Evolutionary conservation across 306 rosid genomes (phyloP).

Genomic region (Quercus mongolica): DNA sequence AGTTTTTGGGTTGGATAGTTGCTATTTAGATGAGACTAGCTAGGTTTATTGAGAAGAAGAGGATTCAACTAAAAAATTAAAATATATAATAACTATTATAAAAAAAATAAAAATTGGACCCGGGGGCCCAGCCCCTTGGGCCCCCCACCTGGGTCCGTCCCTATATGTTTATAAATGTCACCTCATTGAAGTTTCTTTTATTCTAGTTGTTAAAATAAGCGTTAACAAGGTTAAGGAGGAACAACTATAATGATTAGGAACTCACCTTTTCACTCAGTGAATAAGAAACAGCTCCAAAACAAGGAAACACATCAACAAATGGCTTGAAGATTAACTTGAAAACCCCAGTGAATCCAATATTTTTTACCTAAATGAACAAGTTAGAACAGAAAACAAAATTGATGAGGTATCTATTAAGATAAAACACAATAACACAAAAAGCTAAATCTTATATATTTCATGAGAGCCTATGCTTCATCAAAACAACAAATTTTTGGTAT

Average conservation of each 20-base stretch:
- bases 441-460: not conserved
- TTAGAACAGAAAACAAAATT: conserved; percentile 31
- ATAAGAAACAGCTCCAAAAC: conserved; percentile 81
- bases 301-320: conserved; percentile 76
- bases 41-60: too few relatives aligned
- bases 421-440: not conserved
- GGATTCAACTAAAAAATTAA: too few relatives aligned
- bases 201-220: conserved; percentile 7
- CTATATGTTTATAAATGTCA: not conserved
- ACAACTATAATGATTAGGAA: conserved; percentile 12
- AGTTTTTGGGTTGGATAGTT: too few relatives aligned
- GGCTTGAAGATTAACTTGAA: conserved; percentile 98
- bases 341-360: conserved; percentile 98
- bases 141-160: too few relatives aligned
- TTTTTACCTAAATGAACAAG: conserved; percentile 78
- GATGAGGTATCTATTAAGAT: conserved; percentile 20
- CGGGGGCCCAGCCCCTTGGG: too few relatives aligned
- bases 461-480: not conserved
- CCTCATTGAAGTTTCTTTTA: conserved; percentile 6
- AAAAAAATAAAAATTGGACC: too few relatives aligned
- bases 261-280: conserved; percentile 82
- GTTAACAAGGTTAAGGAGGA: not conserved
- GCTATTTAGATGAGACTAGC: too few relatives aligned
- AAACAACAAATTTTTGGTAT: not conserved
- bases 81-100: too few relatives aligned